phyloP scores from a whole-genome alignment of 192 early-diverging fungal species.

The Coemansia sp. region DNA sequence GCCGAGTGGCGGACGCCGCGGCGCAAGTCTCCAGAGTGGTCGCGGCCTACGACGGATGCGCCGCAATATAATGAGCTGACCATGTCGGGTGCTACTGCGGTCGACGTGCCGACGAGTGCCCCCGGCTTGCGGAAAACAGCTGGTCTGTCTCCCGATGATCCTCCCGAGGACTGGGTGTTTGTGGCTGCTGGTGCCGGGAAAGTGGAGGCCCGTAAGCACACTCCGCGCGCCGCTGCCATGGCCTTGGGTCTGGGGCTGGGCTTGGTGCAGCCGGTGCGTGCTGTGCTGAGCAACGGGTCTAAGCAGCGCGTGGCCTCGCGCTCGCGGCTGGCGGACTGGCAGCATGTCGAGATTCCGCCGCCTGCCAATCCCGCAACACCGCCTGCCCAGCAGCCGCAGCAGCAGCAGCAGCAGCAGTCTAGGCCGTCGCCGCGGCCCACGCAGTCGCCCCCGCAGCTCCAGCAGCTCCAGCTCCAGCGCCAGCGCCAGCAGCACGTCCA shows the following conservation, averaged over 20 bases:
- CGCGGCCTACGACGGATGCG: too few relatives aligned
- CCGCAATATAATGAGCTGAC: constrained; percentile 30
- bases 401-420: constrained; percentile 1
- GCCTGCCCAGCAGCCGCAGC: too few relatives aligned
- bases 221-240: constrained; percentile 1
- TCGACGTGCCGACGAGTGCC: constrained; percentile 15
- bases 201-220: neutral
- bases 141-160: too few relatives aligned
- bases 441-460: neutral
- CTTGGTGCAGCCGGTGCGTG: neutral
- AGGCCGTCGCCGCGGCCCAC: neutral
- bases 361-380: neutral
- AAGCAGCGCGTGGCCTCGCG: neutral
- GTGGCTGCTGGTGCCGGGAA: constrained; percentile 3
- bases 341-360: constrained; percentile 7
- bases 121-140: too few relatives aligned
- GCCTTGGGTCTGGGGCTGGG: constrained; percentile 3
- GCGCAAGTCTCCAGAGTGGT: too few relatives aligned
- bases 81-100: constrained; percentile 42
- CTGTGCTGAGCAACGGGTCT: constrained; percentile 1
- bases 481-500: neutral
- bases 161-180: constrained; percentile 7
- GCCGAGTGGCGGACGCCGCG: constrained; percentile 37
- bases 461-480: neutral
- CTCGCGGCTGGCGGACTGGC: constrained; percentile 8